phyloP scores from a whole-genome alignment of 2,329 filamentous ascomycete species.

The Fusarium sp. region DNA sequence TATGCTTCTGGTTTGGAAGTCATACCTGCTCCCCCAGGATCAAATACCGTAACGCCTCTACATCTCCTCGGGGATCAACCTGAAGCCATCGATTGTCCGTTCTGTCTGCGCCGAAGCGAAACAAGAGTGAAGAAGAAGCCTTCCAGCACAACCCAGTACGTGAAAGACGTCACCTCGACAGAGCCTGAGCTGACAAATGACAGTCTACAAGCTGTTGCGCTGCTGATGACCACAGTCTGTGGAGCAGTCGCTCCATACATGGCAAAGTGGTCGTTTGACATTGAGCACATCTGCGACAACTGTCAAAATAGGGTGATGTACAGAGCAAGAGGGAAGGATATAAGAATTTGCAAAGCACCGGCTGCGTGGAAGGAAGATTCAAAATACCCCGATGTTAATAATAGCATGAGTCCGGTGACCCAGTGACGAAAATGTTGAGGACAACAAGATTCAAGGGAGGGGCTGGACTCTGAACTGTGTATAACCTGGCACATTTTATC shows the following conservation, averaged over 20 bases:
- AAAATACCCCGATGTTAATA: not conserved
- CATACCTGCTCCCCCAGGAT: not conserved
- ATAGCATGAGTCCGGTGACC: accelerated
- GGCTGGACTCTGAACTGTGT: not conserved
- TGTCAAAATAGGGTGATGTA: not conserved
- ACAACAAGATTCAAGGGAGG: accelerated
- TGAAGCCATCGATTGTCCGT: not conserved
- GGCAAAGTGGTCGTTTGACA: not conserved
- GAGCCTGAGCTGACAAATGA: accelerated
- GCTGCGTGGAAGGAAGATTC: not conserved
- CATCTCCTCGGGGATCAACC: not conserved
- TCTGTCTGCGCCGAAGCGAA: not conserved
- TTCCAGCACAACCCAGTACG: not conserved
- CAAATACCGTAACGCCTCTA: not conserved
- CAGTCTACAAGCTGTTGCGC: not conserved
- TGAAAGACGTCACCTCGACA: accelerated
- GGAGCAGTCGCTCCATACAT: not conserved
- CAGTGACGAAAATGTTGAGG: accelerated
- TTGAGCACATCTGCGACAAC: not conserved
- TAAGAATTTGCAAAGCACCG: not conserved
- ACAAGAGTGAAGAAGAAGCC: not conserved
- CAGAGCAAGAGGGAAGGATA: not conserved
- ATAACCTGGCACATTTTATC: not conserved
- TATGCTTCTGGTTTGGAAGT: not conserved
- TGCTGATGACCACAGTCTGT: not conserved